A percentile compares a stretch with the other conserved stretches of the same genome.
Conservation (phyloP, 2,329 filamentous ascomycete genomes). For the Aspergillus pseudoterreus region DNA sequence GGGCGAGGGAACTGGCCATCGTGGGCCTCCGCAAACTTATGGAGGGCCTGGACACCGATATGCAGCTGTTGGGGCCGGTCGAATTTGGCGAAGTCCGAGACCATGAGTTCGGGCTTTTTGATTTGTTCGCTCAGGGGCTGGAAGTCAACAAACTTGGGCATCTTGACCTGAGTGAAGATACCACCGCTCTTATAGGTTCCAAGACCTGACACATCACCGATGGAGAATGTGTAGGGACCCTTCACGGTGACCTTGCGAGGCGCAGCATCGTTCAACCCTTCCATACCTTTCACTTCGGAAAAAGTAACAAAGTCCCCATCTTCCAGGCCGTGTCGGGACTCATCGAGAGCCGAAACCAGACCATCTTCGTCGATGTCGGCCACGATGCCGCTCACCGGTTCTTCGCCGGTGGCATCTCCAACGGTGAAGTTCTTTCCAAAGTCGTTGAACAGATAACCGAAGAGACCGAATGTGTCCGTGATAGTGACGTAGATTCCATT, state of each 20-base stretch:
- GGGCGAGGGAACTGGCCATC: slow-evolving; percentile 70
- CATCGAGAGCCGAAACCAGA: slow-evolving; percentile 86
- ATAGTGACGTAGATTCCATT: slow-evolving; percentile 90
- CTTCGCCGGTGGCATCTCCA: slow-evolving; percentile 86
- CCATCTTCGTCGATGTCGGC: slow-evolving; percentile 87
- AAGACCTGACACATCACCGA: slow-evolving; percentile 83
- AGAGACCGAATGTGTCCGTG: slow-evolving; percentile 87
- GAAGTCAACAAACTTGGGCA: slow-evolving; percentile 92
- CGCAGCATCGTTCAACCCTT: slow-evolving; percentile 74
- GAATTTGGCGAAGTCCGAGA: slow-evolving; percentile 97
- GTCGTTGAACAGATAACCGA: slow-evolving; percentile 94
- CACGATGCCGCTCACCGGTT: slow-evolving; percentile 80
- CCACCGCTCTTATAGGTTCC: slow-evolving; percentile 86
- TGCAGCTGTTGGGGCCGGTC: slow-evolving; percentile 91
- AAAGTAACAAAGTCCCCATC: slow-evolving; percentile 97
- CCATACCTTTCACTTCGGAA: slow-evolving; percentile 88
- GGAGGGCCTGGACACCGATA: slow-evolving; percentile 85
- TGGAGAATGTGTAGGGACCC: slow-evolving; percentile 95
- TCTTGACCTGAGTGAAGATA: slow-evolving; percentile 94
- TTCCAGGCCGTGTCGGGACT: slow-evolving; percentile 90
- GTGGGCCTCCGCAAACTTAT: slow-evolving; percentile 74
- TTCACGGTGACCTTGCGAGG: slow-evolving; percentile 91
- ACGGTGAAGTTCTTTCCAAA: slow-evolving; percentile 93
- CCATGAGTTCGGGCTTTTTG: slow-evolving; percentile 81
- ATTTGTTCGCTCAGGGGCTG: slow-evolving; percentile 73